phyloP scores from a whole-genome alignment of 805 yeast genomes.

The Metschnikowia borealis region DNA sequence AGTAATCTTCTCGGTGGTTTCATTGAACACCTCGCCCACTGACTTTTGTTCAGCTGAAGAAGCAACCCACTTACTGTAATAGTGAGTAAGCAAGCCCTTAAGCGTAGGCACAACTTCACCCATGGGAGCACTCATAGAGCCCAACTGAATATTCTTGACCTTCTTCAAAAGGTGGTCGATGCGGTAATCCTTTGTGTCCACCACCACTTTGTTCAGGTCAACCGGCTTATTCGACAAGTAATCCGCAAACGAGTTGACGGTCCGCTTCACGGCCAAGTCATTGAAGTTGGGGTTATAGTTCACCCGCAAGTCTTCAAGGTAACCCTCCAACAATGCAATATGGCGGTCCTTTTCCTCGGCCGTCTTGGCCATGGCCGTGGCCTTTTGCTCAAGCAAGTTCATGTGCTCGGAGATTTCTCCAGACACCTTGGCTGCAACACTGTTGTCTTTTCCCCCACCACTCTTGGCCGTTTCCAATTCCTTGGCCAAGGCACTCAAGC shows the following conservation, averaged over 20 bases:
- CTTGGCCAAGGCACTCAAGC: background rate
- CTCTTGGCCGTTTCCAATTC: constrained; percentile 2
- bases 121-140: background rate
- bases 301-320: constrained; percentile 46
- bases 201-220: background rate
- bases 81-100: constrained; percentile 23
- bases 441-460: background rate
- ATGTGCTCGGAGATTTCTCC: background rate
- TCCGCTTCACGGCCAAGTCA: constrained; percentile 78
- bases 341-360: background rate
- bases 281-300: constrained; percentile 82
- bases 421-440: background rate
- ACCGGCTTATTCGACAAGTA: constrained; percentile 37
- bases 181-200: background rate
- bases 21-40: background rate
- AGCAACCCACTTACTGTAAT: constrained; percentile 9
- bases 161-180: constrained; percentile 1
- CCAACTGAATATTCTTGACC: background rate
- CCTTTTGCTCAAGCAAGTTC: background rate
- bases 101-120: constrained; percentile 9
- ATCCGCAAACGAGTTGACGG: constrained; percentile 54
- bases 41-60: background rate
- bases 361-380: background rate
- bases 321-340: constrained; percentile 33
- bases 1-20: background rate